Evolutionary conservation across 495 filamentous ascomycete genomes (phyloP), one percentile per base, ranked within the genome.

Genomic region (Parathielavia hyrcaniae): DNA sequence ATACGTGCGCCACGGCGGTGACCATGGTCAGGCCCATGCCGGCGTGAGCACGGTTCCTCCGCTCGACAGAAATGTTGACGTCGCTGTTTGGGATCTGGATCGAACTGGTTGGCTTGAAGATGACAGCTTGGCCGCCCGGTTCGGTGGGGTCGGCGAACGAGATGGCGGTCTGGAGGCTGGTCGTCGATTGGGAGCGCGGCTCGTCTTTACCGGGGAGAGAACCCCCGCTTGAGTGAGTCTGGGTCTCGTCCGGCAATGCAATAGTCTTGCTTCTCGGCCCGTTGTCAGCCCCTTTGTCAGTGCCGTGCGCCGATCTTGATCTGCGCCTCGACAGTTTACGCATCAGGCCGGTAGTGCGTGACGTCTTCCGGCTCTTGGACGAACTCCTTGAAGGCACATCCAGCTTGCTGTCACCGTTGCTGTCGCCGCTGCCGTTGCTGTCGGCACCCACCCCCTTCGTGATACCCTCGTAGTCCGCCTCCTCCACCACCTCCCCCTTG

Each of bases 1-100:
- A 98, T 34, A 96, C 87, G 58, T 97, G 91, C 1, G 91, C 90
- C 38, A 97, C 85, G 0, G 90, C 84, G 5, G 91, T 97, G 10
- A 96, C 90, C 84, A 97, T 87, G 5, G 89, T 88, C 61, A 88
- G 82, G 6, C 87, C 88, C 71, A 89, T 86, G 1, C 82, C 81
- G 16, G 83, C 83, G 65, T 87, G 89, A 52, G 86, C 89, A 48
- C 88, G 83, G 59, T 75, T 75, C 19, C 75, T 64, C 16, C 88
- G 81, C 67, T 96, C 90, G 48, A 97, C 81, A 61, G 88, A 85
- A 62, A 98, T 89, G 69, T 95, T 96, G 61, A 97, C 77, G 66
- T 98, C 93, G 58, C 83, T 88, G 39, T 83, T 87, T 2, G 87
- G 85, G 5, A 97, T 70, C 23, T 86, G 75, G 32, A 97, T 73